Base-by-base conservation (phyloP, 2,329 filamentous ascomycete genomes). In the Hymenoscyphus linearis region DNA sequence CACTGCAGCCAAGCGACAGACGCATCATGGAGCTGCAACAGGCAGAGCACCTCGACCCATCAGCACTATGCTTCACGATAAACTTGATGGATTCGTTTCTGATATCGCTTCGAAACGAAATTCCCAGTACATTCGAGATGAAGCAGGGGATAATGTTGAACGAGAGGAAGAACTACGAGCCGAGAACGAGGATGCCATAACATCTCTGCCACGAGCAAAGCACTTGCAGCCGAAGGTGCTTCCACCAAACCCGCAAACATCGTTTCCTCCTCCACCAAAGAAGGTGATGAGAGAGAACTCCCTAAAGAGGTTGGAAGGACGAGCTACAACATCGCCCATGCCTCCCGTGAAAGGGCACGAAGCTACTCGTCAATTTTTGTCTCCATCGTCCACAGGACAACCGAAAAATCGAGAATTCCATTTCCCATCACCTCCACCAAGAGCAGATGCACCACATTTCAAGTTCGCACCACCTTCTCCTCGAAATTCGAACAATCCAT, bases 101-200 rank as follows among this genome's bases (percentile, higher is more conserved):
- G 90, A 89, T 52, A 91, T 96, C 60, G 92, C 90, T 3, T 89
- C 88, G 58, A 95, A 96, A 73, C 85, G 92, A 59, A 92, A 92
- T 77, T 96, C 91, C 4, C 88, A 90, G 2, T 77, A 93, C 52
- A 96, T 96, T 64, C 83, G 86, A 65, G 87, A 91, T 62, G 91
- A 93, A 76, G 90, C 92, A 0, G 85, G 85, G 64, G 90, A 90
- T 18, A 88, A 96, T 65, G 79, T 82, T 1, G 88, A 91, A n/a
- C 83, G 87, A 52, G 91, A 96, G 73, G 85, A 86, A 58, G 87
- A 93, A 72, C 81, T 96, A 3, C 85, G 90, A 35, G 85, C 83
- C 31, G 92, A 96, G 73, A 87, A 95, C 67, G 87, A 96, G 75
- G 93, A 96, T 71, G 85, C 84, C 59, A 88, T 96, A 69, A 90